Evolutionary conservation across 371 early-diverging fungal species (phyloP), one percentile per base, ranked within the genome.

Genomic region (Thermomucor indicae-seudaticae): DNA sequence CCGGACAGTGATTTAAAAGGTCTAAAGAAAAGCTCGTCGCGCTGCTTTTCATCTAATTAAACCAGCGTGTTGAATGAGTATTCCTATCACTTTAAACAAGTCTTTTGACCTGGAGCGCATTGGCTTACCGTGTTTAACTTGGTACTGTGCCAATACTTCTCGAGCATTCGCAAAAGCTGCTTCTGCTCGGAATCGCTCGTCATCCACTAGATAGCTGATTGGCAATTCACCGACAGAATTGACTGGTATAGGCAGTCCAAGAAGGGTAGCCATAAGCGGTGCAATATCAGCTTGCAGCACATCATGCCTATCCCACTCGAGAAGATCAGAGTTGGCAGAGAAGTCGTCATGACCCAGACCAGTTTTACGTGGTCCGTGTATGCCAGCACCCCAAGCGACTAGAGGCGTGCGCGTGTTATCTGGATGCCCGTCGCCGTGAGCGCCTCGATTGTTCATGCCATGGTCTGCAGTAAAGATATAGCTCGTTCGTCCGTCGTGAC

Each of bases 221-320:
- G 96, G 97, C 3, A 95, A 67, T 20, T 82, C 83, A 22, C 97
- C 97, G 6, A 95, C 96, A 17, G 93, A 93, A 65, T 97, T 97
- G 16, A 91, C 85, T 3, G 97, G 97, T 51, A 85, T 80, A 51
- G 86, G 79, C 2, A 92, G 71, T 4, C 96, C 96, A 28, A 94
- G 72, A 10, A 97, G 70, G 27, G 92, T 72, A 0, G 95, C 83
- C 95, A 97, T 95, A 43, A 97, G 78, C 11, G 96, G 96, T 1
- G 97, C 95, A 65, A 97, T 89, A 71, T 95, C 97, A 3, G 97
- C 97, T 62, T 97, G 96, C 45, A 74, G 74, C 23, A 97, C 86
- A 67, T 95, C 96, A 46, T 86, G 65, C 28, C 95, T 80, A 48
- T 77, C 76, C 25, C 79, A 63, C 0, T 62, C 61, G 27, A 48